Base-by-base conservation (phyloP, 139 green algal genomes). In the Trebouxia sp. region DNA sequence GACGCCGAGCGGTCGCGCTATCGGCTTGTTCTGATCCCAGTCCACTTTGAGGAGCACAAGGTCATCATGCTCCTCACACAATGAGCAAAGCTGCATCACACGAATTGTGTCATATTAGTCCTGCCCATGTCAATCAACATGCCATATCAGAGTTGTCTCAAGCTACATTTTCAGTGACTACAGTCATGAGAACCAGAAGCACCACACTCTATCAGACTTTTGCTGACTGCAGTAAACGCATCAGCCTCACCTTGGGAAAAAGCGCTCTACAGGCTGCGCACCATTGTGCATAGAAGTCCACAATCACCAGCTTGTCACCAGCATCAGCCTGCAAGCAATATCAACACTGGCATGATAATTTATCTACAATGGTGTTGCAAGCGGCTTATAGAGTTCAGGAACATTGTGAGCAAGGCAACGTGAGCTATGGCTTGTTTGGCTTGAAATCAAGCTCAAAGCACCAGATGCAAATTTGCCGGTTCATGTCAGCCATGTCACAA, bases 231-330 rank as follows among this genome's bases (percentile, higher is more conserved):
- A 20, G 26, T 26, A 48, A 26, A 37, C 51, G 39, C 15, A 28
- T 28, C 11, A 41, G 39, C 39, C 67, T 14, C 32, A 95, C 88
- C 89, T 98, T 99, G 0, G 96, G 96, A 76, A 94, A 98, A 15
- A 99, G 81, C 0, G 90, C 93, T 37, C 92, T 87, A 84, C 96
- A 99, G 3, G 95, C 96, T 6, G 89, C 87, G 84, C 96, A 98
- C 96, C 96, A 98, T 0, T 83, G 88, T 9, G 92, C 95, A 78
- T 91, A 98, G 55, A 98, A 96, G 67, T 98, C 95, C 0, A 98
- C 90, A 32, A 99, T 89, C 0, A 98, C 94, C 4, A 99, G 88
- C 42, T 76, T 84, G 77, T 98, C 92, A 0, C 85, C 88, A 6
- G 89, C 89, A 30, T 89, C 80, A 24, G 88, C 84, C 83, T 90